Conservation (phyloP, 768 basidiomycete genomes). For the Udeniomyces megalosporus region DNA sequence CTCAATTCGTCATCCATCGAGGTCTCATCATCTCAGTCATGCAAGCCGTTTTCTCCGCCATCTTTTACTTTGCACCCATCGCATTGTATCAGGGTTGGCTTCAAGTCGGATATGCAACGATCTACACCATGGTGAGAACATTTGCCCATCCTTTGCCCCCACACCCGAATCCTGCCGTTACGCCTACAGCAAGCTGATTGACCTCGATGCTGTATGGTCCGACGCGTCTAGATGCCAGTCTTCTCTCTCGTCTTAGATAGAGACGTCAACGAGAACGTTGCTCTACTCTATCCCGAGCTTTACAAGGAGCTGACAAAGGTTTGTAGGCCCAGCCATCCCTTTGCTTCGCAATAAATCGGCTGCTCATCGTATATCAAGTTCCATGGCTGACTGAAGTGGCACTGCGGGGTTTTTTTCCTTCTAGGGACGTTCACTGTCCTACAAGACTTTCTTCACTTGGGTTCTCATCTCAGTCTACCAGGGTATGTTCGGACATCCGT, state of each 20-base stretch:
- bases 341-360: not conserved
- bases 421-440: conserved; percentile 81
- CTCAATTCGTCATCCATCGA: conserved; percentile 96
- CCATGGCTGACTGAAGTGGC: not conserved
- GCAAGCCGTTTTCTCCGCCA: conserved; percentile 89
- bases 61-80: conserved; percentile 88
- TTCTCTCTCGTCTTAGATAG: conserved; percentile 91
- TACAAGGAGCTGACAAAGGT: conserved; percentile 98
- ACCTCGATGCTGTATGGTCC: no score
- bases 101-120: conserved; percentile 87
- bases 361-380: not conserved
- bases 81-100: conserved; percentile 97
- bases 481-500: conserved; percentile 37
- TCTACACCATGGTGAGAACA: conserved; percentile 73
- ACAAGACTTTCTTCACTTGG: conserved; percentile 98
- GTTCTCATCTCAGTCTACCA: conserved; percentile 94
- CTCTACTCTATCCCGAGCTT: conserved; percentile 85
- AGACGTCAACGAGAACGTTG: conserved; percentile 89
- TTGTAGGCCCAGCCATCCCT: conserved; percentile 15
- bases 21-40: conserved; percentile 48
- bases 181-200: no score
- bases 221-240: conserved; percentile 55
- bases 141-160: no score
- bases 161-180: no score
- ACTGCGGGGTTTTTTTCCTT: not conserved